A percentile compares a stretch with the other conserved stretches of the same genome.
Conservation (phyloP, 1,284 basidiomycete genomes). For the Coniferiporia weirii region DNA sequence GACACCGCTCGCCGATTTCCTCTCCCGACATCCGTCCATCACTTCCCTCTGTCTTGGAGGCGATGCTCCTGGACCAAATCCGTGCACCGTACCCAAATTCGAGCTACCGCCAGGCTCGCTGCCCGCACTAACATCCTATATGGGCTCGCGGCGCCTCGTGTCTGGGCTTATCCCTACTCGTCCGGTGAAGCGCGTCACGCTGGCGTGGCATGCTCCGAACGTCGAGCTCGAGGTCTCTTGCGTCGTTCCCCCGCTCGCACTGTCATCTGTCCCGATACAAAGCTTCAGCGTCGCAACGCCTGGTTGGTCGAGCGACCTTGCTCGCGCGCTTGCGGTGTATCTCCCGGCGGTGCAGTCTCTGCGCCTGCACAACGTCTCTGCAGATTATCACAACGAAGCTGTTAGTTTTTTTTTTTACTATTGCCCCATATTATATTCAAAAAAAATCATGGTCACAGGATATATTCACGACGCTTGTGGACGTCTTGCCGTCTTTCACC, state of each 20-base stretch:
- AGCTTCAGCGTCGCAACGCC: conserved; percentile 19
- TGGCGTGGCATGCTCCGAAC: conserved; percentile 18
- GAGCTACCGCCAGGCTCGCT: conserved; percentile 9
- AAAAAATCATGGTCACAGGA: conserved; percentile 3
- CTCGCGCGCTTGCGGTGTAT: conserved; percentile 9
- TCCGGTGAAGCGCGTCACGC: conserved; percentile 14
- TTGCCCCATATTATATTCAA: not conserved
- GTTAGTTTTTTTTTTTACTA: not conserved
- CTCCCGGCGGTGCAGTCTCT: conserved; percentile 12
- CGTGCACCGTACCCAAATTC: not conserved
- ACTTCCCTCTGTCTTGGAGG: conserved; percentile 16
- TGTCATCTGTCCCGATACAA: conserved; percentile 4
- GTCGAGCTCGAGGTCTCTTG: conserved; percentile 15
- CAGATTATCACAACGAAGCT: conserved; percentile 17
- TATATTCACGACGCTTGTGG: conserved; percentile 9
- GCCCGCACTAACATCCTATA: conserved; percentile 13
- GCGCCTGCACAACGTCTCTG: conserved; percentile 15
- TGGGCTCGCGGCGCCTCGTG: conserved; percentile 16
- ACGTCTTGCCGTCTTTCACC: conserved; percentile 10
- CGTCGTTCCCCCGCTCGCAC: conserved; percentile 9
- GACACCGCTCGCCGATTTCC: conserved; percentile 12
- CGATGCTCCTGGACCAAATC: conserved; percentile 6
- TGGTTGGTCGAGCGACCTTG: conserved; percentile 16
- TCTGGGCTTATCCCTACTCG: conserved; percentile 13
- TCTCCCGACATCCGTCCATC: conserved; percentile 15